Evolutionary conservation across 2,329 filamentous ascomycete species (phyloP), one percentile per base, ranked within the genome.

Genomic region (Arthrobotrys musiformis): DNA sequence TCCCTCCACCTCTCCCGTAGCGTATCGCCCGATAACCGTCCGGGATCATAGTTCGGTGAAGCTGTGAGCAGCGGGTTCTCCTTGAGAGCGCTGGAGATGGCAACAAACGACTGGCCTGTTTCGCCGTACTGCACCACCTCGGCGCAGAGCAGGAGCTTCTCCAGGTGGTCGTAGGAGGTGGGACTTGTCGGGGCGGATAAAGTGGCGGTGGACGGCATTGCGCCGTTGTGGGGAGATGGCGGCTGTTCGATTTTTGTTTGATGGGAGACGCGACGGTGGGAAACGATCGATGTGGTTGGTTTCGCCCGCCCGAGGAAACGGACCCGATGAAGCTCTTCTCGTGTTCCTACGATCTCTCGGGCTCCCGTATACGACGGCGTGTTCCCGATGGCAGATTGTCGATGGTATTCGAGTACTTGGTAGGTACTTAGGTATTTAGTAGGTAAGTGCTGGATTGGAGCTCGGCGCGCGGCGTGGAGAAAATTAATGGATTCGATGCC

Each of bases 201-300:
- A 24, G 67, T 60, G 50, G 72, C 69, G 17, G 72, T 76, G 64
- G 72, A 76, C 64, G 72, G 72, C 72, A 76, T 76, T 61, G 63
- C 62, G 60, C 69, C 61, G 69, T 56, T 56, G 5, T 8, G 22
- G 28, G 37, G 48, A 28, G 26, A n/a, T 52, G 22, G 48, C 22
- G 48, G n/a, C 19, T 24, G 30, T 48, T 48, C 19, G 44, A 48
- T 37, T 37, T n/a, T 7, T 7, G 40, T 42, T 24, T 35, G 30
- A 11, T 35, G 5, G 5, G 30, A 9, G 44, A 48, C 17, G 44
- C 17, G 19, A 37, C 17, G 40, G 22, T 17, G n/a, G n/a, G 33
- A 11, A 9, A 37, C n/a, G n/a, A n/a, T n/a, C n/a, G n/a, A n/a
- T n/a, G n/a, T 26, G 19, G 44, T 15, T 13, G 44, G 2, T 48